Conservation (phyloP, 352 stramenopile species). For the Phytophthora citricola region DNA sequence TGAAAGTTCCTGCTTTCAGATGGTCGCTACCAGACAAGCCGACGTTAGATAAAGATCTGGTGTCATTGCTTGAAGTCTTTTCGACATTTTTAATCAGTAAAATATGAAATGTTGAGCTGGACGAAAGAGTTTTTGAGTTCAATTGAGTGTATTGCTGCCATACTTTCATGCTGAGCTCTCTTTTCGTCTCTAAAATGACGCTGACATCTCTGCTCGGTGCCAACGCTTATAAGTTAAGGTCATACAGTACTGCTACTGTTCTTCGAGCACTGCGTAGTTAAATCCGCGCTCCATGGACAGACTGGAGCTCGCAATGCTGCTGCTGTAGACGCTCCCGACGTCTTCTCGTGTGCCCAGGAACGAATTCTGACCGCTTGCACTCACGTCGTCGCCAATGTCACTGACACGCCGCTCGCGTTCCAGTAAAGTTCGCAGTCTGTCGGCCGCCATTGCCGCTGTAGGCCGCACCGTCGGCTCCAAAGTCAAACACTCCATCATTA, state of each 20-base stretch:
- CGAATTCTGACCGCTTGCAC: slow-evolving; percentile 44
- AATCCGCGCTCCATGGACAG: slow-evolving; percentile 41
- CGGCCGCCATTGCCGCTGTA: slow-evolving; percentile 42
- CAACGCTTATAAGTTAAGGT: slow-evolving; percentile 45
- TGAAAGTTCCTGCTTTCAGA: too few relatives aligned
- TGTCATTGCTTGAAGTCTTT: too few relatives aligned
- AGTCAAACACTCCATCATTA: slow-evolving; percentile 65
- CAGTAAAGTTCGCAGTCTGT: slow-evolving; percentile 51
- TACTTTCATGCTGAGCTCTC: slow-evolving; percentile 16
- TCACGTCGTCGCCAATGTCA: slow-evolving; percentile 56
- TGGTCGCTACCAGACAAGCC: too few relatives aligned
- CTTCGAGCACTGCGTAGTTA: slow-evolving; percentile 40
- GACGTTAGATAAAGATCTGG: too few relatives aligned
- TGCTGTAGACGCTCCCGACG: slow-evolving; percentile 32
- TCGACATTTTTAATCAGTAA: too few relatives aligned
- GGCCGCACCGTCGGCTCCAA: slow-evolving; percentile 55
- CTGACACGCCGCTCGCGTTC: slow-evolving; percentile 59
- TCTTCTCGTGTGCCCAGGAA: slow-evolving; percentile 46
- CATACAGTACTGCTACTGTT: slow-evolving; percentile 19
- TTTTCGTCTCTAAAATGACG: slow-evolving; percentile 12
- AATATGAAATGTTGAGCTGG: too few relatives aligned
- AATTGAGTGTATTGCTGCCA: slow-evolving; percentile 21
- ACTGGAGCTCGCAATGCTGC: slow-evolving; percentile 34
- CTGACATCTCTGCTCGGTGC: slow-evolving; percentile 8
- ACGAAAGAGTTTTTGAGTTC: neutral